Base-by-base conservation (phyloP, 2,329 filamentous ascomycete species). In the Elsinoe necatrix region DNA sequence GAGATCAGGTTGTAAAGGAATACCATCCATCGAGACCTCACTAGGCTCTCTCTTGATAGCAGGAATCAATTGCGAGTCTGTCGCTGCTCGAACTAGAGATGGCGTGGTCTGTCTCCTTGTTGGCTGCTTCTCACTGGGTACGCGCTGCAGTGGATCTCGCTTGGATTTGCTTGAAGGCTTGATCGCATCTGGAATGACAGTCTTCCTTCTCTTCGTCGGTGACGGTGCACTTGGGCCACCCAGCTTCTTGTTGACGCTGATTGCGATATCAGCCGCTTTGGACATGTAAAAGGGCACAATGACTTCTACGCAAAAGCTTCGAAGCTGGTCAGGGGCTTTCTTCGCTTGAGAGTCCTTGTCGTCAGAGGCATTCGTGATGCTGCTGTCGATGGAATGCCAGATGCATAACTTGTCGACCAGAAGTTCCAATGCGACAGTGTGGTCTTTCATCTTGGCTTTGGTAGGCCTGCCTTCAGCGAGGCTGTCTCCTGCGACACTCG, bases 201-300 rank as follows among this genome's bases (percentile, higher is more conserved):
- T 70, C 56, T 77, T 66, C 70, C 64, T 58, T 69, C 65, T 45
- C 62, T 76, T 79, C 16, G 73, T 65, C 23, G 81, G 82, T 3
- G 84, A 78, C 20, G 80, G 72, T 58, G 82, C 80, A 7, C 81
- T 75, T 1, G 86, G 87, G 0, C 87, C 87, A 14, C 88, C 87
- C 3, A 92, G 77, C 67, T 90, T 90, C 61, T 82, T 83, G 68
- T 85, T 89, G 58, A 91, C 82, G 3, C 78, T 75, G 47, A 83
- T 79, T 64, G 86, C 89, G 12, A 84, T 74, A 34, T 86, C 80
- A 1, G 87, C 86, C n/a, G 91, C 74, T 31, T 87, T 83, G 12
- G 86, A 81, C 31, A 85, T 84, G 67, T 89, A 93, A 71, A 92
- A 92, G 31, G 88, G 87, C 43, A 89, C 74, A 63, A 93, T 83